phyloP scores from a whole-genome alignment of 768 basidiomycete genomes.

The Leccinum disarticulatum region DNA sequence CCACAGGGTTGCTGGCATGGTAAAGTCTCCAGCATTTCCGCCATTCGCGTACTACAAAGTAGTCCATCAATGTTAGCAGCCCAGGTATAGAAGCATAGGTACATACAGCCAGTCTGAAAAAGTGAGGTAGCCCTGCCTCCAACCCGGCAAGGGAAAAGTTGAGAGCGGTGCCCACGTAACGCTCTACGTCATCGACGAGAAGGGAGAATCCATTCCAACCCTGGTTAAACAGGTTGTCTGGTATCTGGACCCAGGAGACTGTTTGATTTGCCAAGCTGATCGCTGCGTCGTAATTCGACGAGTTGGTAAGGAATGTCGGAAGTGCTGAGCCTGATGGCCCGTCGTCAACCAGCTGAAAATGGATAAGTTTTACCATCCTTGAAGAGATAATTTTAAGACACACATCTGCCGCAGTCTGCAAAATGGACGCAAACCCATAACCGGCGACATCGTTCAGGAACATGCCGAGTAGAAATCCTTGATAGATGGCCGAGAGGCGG shows the following conservation, averaged over 20 bases:
- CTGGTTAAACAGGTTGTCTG: constrained; percentile 27
- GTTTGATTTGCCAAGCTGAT: constrained; percentile 54
- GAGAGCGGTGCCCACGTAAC: constrained; percentile 66
- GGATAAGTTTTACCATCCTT: constrained; percentile 1
- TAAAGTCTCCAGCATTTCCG: constrained; percentile 67
- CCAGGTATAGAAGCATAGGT: neutral
- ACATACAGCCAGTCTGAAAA: constrained; percentile 77
- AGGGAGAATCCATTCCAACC: constrained; percentile 78
- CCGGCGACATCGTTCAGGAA: constrained; percentile 79
- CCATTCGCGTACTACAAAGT: constrained; percentile 46
- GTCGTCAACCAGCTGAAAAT: constrained; percentile 66
- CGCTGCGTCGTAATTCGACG: constrained; percentile 60
- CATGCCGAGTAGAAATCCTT: constrained; percentile 79
- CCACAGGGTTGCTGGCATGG: constrained; percentile 72
- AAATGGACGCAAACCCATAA: constrained; percentile 76
- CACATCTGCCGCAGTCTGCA: constrained; percentile 74
- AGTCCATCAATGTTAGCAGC: constrained; percentile 4
- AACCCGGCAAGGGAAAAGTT: constrained; percentile 71
- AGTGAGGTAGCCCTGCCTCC: constrained; percentile 62
- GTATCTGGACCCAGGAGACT: constrained; percentile 55
- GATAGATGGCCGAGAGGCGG: constrained; percentile 73
- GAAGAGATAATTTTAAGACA: constrained; percentile 19
- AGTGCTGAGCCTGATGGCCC: constrained; percentile 67
- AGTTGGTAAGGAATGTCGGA: constrained; percentile 72
- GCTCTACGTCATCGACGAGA: constrained; percentile 84